phyloP scores from a whole-genome alignment of 2,329 filamentous ascomycete species.

The Parascedosporium putredinis region DNA sequence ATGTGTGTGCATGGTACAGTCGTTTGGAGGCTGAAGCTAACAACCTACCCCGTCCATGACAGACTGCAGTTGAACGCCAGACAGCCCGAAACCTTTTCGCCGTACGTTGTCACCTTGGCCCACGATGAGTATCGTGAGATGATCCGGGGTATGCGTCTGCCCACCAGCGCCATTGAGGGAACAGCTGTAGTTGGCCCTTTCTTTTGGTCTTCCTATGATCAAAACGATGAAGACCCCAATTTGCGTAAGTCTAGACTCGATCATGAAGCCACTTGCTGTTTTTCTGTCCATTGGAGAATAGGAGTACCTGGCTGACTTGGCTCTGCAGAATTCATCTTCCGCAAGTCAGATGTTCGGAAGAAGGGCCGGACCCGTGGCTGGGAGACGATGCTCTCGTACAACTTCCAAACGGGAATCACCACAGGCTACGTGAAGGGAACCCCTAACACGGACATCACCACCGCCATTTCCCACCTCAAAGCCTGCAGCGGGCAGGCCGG shows the following conservation, averaged over 20 bases:
- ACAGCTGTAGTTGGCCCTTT: slow-evolving; percentile 51
- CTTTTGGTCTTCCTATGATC: slow-evolving; percentile 49
- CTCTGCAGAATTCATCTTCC: slow-evolving; percentile 45
- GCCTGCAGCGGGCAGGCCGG: slow-evolving; percentile 37
- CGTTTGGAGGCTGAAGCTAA: neutral
- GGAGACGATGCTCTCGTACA: slow-evolving; percentile 53
- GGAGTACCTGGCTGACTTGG: too few relatives aligned
- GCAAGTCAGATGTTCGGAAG: slow-evolving; percentile 57
- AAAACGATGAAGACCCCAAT: slow-evolving; percentile 45
- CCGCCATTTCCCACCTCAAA: slow-evolving; percentile 37
- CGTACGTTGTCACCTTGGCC: slow-evolving; percentile 42
- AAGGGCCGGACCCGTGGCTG: slow-evolving; percentile 53
- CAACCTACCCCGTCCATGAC: slow-evolving; percentile 2
- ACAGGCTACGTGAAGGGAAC: slow-evolving; percentile 54
- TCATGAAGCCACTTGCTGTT: neutral
- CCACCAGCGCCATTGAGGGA: slow-evolving; percentile 47
- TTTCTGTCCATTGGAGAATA: neutral
- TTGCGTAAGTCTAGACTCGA: slow-evolving; percentile 33
- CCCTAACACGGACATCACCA: slow-evolving; percentile 40
- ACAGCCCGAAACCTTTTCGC: slow-evolving; percentile 47
- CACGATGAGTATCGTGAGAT: slow-evolving; percentile 42
- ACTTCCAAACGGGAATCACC: slow-evolving; percentile 42
- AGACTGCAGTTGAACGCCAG: slow-evolving; percentile 47
- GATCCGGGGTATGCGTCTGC: slow-evolving; percentile 43
- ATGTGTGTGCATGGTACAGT: neutral